Evolutionary conservation across 2,329 filamentous ascomycete species (phyloP), one percentile per base, ranked within the genome.

Genomic region (Didymella arachidicola): DNA sequence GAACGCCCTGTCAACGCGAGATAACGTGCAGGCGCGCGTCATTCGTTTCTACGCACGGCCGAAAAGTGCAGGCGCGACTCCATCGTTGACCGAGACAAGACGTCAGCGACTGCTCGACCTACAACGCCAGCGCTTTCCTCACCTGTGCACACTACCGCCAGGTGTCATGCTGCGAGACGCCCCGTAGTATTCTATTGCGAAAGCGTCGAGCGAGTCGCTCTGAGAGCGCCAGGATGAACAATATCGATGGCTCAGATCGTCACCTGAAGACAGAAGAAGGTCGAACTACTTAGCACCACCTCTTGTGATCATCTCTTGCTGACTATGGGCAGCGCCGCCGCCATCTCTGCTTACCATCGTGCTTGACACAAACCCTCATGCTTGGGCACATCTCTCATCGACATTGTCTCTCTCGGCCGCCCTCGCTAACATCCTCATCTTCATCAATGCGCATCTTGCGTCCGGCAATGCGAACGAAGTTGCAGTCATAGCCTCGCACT

Each of bases 301-400:
- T 30, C 19, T 18, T 41, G 10, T 19, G 19, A 11, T 12, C n/a
- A 11, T 11, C n/a, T 18, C 8, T 25, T 18, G 49, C 63, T 67
- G 26, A 64, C 46, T 22, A 11, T 51, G 62, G 42, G 14, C 63
- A 84, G 85, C 83, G 57, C 82, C 84, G 38, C 80, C 86, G 11
- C 92, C 95, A 0, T 96, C 94, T 14, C 88, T 99, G 34, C 87
- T 97, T 51, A 90, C 92, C 67, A 89, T 99, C 71, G 84, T 99
- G 72, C 86, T 99, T 80, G 95, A 99, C 81, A 97, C 94, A 26
- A 99, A 99, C 76, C 95, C 95, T 2, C 90, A 93, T 69, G 93
- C 95, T 69, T 97, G 95, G 95, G 88, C 91, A 7, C 84, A 91
- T 60, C 86, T 98, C 43, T 83, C 88, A 60, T 79, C 87, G 56